phyloP scores from a whole-genome alignment of 495 filamentous ascomycete genomes.

The Lophium mytilinum region DNA sequence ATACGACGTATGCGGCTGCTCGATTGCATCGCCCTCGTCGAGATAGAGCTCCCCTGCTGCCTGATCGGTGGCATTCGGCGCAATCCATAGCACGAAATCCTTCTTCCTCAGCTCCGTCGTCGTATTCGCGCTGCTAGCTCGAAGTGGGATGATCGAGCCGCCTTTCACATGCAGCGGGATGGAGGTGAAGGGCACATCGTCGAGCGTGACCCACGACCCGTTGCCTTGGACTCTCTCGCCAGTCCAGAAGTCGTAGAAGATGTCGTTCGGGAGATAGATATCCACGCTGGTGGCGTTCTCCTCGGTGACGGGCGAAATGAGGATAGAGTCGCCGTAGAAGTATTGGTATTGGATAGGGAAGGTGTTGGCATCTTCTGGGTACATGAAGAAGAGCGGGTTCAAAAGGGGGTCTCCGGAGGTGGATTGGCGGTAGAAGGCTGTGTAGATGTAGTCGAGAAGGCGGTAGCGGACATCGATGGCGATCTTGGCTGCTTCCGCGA shows the following conservation, averaged over 20 bases:
- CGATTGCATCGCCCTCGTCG: slow-evolving; percentile 33
- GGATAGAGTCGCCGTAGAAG: slow-evolving; percentile 62
- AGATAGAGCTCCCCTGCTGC: slow-evolving; percentile 48
- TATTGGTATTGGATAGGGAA: slow-evolving; percentile 58
- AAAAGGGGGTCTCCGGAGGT: slow-evolving; percentile 61
- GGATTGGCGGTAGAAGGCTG: slow-evolving; percentile 56
- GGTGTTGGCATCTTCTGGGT: slow-evolving; percentile 57
- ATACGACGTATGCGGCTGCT: slow-evolving; percentile 22
- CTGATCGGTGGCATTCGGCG: slow-evolving; percentile 44
- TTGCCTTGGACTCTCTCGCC: slow-evolving; percentile 48
- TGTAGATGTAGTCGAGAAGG: slow-evolving; percentile 78
- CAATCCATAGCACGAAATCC: slow-evolving; percentile 63
- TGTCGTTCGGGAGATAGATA: slow-evolving; percentile 65
- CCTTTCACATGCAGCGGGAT: slow-evolving; percentile 70
- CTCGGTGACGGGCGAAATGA: slow-evolving; percentile 65
- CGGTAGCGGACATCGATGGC: slow-evolving; percentile 69
- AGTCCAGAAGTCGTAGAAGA: slow-evolving; percentile 75
- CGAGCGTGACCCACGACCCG: slow-evolving; percentile 45
- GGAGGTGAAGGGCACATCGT: slow-evolving; percentile 48
- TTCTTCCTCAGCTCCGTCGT: slow-evolving; percentile 58
- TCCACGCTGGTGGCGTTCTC: slow-evolving; percentile 55
- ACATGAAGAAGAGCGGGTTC: slow-evolving; percentile 62
- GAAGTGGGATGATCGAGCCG: slow-evolving; percentile 59
- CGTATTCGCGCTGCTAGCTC: slow-evolving; percentile 56
- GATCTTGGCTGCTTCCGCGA: slow-evolving; percentile 57